A percentile compares a stretch with the other conserved stretches of the same genome.
These are phyloP conservation scores for Pythium phragmiticola DNA, from an alignment of 352 stramenopile genomes.

Conservation along the genomic window DNA sequence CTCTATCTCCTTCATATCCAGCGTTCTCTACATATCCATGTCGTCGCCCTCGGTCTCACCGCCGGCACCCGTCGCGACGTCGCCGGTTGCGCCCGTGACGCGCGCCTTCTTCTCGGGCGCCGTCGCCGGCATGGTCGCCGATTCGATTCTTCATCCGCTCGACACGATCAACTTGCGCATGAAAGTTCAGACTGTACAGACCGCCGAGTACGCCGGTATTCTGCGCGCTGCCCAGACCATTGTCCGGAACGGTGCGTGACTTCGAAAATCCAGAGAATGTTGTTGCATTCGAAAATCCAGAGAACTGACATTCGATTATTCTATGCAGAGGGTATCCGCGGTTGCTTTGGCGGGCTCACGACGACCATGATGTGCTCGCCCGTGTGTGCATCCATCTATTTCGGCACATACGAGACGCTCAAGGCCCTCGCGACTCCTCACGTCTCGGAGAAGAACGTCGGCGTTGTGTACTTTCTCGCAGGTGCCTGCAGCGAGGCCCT, in stretches of 20 bases:
- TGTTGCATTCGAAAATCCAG: not conserved
- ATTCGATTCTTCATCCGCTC: constrained; percentile 75
- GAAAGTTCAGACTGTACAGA: constrained; percentile 65
- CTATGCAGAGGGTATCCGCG: constrained; percentile 52
- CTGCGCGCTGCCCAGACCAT: constrained; percentile 62
- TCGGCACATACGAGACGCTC: constrained; percentile 75
- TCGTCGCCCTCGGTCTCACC: not conserved
- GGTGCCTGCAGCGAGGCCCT: constrained; percentile 63
- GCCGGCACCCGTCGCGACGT: constrained; percentile 23
- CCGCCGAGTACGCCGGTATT: constrained; percentile 62
- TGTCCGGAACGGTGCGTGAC: constrained; percentile 41
- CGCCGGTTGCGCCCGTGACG: constrained; percentile 41
- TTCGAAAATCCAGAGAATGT: not conserved
- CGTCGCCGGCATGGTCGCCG: constrained; percentile 66
- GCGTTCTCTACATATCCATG: not conserved
- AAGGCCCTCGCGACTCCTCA: constrained; percentile 48
- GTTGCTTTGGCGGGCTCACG: constrained; percentile 67
- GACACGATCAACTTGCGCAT: constrained; percentile 85
- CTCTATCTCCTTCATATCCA: not conserved
- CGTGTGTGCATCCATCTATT: constrained; percentile 73
- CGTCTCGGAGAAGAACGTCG: constrained; percentile 45
- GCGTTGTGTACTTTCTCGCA: constrained; percentile 67
- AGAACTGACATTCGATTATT: not conserved
- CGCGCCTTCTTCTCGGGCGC: constrained; percentile 68
- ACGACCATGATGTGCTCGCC: constrained; percentile 77